A percentile compares a stretch with the other conserved stretches of the same genome.
Conservation (phyloP, 108 stramenopile genomes). For the Cyclotella cryptica region DNA sequence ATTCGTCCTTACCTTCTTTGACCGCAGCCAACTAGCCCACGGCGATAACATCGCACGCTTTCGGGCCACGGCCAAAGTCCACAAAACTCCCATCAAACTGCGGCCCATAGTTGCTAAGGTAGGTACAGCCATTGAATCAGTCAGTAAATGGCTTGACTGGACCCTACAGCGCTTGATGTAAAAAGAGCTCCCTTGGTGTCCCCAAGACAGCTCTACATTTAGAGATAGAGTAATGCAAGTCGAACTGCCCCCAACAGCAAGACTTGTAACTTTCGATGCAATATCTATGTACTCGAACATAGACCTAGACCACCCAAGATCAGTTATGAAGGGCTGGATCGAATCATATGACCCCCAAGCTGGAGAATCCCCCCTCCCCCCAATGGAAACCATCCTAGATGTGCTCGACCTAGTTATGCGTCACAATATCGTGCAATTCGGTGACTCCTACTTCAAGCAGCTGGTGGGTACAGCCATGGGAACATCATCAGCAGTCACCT, state of each 20-base stretch:
- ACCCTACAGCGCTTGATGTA: too few relatives aligned
- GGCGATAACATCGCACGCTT: background rate
- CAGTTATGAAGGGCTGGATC: background rate
- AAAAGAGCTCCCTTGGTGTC: constrained; percentile 4
- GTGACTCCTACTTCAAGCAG: constrained; percentile 29
- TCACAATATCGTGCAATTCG: constrained; percentile 22
- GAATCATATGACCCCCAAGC: background rate
- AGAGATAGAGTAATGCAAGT: background rate
- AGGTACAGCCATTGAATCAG: background rate
- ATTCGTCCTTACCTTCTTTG: background rate
- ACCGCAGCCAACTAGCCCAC: background rate
- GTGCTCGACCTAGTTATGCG: too few relatives aligned
- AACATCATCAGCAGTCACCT: constrained; percentile 23
- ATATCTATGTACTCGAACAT: background rate
- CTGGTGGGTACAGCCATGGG: constrained; percentile 33
- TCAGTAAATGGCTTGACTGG: constrained; percentile 13
- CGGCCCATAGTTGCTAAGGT: constrained; percentile 3
- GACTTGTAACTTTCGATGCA: background rate
- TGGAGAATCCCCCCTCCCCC: background rate
- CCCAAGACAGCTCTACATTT: background rate
- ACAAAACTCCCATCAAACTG: constrained; percentile 10
- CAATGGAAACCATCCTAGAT: too few relatives aligned
- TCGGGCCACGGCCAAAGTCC: constrained; percentile 13
- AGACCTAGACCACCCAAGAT: background rate
- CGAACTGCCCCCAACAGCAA: background rate